These are phyloP conservation scores for Leccinum longicurvipes DNA, from an alignment of 768 basidiomycete genomes.

Conservation along the genomic window DNA sequence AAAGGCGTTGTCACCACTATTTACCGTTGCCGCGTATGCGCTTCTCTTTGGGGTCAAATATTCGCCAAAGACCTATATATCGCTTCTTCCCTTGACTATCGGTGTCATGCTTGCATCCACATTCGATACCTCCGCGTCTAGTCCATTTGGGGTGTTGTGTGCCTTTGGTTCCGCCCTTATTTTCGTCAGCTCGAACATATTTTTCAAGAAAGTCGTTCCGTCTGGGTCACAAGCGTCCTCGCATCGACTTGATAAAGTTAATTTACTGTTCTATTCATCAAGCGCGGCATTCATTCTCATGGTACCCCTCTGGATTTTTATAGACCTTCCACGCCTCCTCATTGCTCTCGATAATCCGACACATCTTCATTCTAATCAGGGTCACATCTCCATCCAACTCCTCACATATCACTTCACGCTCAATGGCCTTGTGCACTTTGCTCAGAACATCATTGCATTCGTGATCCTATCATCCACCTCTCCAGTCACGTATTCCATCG, in stretches of 20 bases:
- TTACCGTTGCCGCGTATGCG: conserved; percentile 95
- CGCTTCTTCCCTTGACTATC: conserved; percentile 88
- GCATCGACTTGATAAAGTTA: conserved; percentile 94
- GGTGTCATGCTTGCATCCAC: conserved; percentile 98
- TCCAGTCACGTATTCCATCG: conserved; percentile 98
- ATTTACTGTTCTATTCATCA: conserved; percentile 91
- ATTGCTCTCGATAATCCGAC: conserved; percentile 38
- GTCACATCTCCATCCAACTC: conserved; percentile 52
- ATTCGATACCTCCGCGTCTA: conserved; percentile 87
- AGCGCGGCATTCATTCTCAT: conserved; percentile 92
- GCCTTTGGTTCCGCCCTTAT: conserved; percentile 96
- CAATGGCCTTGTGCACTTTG: conserved; percentile 95
- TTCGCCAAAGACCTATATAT: conserved; percentile 85
- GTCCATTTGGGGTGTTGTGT: conserved; percentile 81
- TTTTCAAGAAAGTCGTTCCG: conserved; percentile 98
- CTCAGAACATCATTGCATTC: conserved; percentile 97
- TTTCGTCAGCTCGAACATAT: conserved; percentile 97
- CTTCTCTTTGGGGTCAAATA: conserved; percentile 92
- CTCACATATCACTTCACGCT: conserved; percentile 82
- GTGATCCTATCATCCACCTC: conserved; percentile 93
- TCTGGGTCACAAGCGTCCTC: conserved; percentile 44
- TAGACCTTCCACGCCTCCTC: conserved; percentile 74
- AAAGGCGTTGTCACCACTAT: conserved; percentile 93
- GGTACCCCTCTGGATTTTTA: conserved; percentile 93
- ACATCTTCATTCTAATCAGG: conserved; percentile 46